Base-by-base conservation (phyloP, 148 eudicot species). In the Chenopodium quinoa region DNA sequence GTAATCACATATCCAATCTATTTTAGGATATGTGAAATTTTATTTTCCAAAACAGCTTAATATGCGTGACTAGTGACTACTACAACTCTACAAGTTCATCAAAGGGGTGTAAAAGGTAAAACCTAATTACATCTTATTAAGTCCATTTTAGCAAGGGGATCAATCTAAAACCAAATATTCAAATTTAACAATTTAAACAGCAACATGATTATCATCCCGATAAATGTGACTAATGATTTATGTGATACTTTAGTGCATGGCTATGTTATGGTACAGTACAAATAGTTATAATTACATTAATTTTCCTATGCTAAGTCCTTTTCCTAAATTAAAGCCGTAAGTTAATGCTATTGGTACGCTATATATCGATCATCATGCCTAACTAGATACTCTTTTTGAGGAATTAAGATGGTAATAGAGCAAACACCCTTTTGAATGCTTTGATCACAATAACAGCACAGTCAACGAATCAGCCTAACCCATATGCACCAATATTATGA, bases 281-380 rank as follows among this genome's bases (percentile, higher is more conserved):
- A 29, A 12, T 20, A 44, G 20, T 44, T 44, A 40, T 5, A 2
- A 44, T 20, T 5, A 14, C 54, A 54, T 54, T 14, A 31, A 50
- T 29, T 75, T 12, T 29, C 19, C 16, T 9, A 17, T 37, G 25
- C 71, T 10, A 13, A 70, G 68, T 81, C 68, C 67, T 75, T 75
- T 47, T 67, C 75, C 83, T 52, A 31, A 67, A 81, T 81, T 76
- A 76, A 56, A 67, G 83, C 58, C 79, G 83, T 81, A 37, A 29
- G 65, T 81, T 73, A 75, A 75, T 81, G 83, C 83, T 14, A n/a
- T 54, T 75, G 31, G 37, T 25, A 74, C 10, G 60, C 37, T n/a
- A 67, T 37, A 37, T 40, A 40, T 40, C 44, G 5, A 40, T 40
- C 5, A 40, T 6, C 40, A 1, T 29, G 77, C 76, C 77, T 40